Evolutionary conservation across 768 basidiomycete species (phyloP), one percentile per base, ranked within the genome.

Genomic region (Amanita exitialis): DNA sequence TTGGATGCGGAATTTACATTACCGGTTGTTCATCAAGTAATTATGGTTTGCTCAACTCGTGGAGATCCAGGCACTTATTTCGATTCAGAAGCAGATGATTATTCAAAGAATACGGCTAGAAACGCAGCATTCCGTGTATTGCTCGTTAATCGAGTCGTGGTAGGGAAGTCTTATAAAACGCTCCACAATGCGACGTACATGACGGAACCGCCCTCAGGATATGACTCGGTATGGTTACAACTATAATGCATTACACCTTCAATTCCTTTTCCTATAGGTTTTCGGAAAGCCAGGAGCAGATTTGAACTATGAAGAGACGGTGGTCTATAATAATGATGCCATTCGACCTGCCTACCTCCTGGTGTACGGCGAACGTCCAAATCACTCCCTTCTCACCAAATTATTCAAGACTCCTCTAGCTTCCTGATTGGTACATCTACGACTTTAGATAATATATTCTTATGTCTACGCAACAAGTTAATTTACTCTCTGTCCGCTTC

Each of bases 1-100:
- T 86, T 60, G 83, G 83, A n/a, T 70, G 69, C 5, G 83, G 83
- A 3, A 83, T 86, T 38, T 86, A 85, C 59, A 79, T 78, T 1
- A 80, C 80, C 12, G 59, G 75, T 2, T 82, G 80, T 59, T 82
- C 82, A 12, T 83, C 82, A 5, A 85, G 82, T 83, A 57, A 44
- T 74, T 65, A 16, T 39, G 16, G 38, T 43, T 16, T 20, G 4
- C 32, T 32, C 25, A 42, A 23, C 7, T 13, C 21, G 12, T 0
- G 12, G 9, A 32, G 0, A 9, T 43, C 52, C 18, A 41, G 39
- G 53, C 37, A 39, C 51, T 54, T 32, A 53, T 47, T 32, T 20
- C 20, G 28, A 37, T 27, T 13, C 53, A 84, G 82, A 84, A 61
- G 82, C 83, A 30, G 82, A 85, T 52, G 82, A 84, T 57, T 86